A percentile compares a stretch with the other conserved stretches of the same genome.
These are phyloP conservation scores for Tubosaeta sp. DNA, from an alignment of 768 basidiomycete species.

Conservation along the genomic window DNA sequence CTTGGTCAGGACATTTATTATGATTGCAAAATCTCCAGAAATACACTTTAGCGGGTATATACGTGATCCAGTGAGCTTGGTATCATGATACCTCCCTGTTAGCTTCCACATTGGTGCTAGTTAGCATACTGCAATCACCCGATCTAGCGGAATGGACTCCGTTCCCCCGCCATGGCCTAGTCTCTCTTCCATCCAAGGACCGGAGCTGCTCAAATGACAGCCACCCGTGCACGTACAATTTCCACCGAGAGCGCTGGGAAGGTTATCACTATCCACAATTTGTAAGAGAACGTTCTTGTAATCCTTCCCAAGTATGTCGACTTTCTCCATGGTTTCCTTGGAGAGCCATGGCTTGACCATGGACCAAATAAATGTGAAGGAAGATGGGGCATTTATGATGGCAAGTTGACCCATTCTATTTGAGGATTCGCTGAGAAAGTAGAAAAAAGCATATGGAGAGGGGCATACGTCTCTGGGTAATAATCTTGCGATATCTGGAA, in stretches of 20 bases:
- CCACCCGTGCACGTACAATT: conserved; percentile 61
- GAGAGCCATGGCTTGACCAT: conserved; percentile 68
- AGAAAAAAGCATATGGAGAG: neutral
- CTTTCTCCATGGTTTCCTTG: conserved; percentile 65
- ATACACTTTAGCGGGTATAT: neutral
- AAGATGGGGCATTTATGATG: conserved; percentile 68
- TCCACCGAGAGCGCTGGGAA: conserved; percentile 61
- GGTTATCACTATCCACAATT: conserved; percentile 57
- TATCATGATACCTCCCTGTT: conserved; percentile 6
- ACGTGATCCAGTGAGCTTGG: neutral
- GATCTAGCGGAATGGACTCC: neutral
- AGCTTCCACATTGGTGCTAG: conserved; percentile 1
- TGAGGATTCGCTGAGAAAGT: neutral
- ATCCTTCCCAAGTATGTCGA: conserved; percentile 60
- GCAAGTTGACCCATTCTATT: conserved; percentile 67
- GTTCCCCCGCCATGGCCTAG: conserved; percentile 9
- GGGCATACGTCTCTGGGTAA: conserved; percentile 68
- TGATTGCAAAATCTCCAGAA: neutral
- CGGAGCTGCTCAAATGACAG: conserved; percentile 59
- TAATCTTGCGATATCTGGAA: conserved; percentile 79
- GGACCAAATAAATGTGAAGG: conserved; percentile 71
- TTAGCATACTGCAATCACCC: conserved; percentile 1
- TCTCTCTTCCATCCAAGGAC: conserved; percentile 68
- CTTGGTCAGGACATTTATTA: neutral
- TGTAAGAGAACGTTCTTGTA: conserved; percentile 55